Conservation (phyloP, 306 rosid genomes). For the Purshia tridentata region DNA sequence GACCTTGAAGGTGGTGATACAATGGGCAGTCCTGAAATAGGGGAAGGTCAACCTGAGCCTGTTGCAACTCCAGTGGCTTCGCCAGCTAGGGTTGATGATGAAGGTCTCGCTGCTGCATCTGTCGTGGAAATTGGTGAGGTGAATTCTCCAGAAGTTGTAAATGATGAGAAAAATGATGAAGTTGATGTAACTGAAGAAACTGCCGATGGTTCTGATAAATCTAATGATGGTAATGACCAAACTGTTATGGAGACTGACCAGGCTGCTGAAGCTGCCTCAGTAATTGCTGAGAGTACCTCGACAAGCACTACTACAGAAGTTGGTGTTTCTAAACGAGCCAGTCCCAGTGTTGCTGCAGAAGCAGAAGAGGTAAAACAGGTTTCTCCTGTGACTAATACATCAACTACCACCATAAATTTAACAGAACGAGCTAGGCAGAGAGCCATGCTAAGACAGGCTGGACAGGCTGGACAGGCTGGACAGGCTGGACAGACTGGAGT, state of each 20-base stretch:
- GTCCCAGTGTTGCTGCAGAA: slow-evolving; percentile 40
- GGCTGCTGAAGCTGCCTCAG: slow-evolving; percentile 44
- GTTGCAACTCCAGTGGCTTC: slow-evolving; percentile 62
- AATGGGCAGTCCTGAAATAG: slow-evolving; percentile 46
- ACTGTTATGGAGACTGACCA: slow-evolving; percentile 51
- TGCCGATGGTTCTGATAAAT: slow-evolving; percentile 68
- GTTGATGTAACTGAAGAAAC: slow-evolving; percentile 67
- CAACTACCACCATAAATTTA: slow-evolving; percentile 68
- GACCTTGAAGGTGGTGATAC: slow-evolving; percentile 61
- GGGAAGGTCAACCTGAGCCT: slow-evolving; percentile 60
- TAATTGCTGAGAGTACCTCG: slow-evolving; percentile 32
- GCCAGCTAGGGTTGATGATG: slow-evolving; percentile 63
- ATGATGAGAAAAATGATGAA: slow-evolving; percentile 70
- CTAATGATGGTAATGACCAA: slow-evolving; percentile 53
- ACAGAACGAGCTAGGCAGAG: slow-evolving; percentile 62
- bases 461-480: neutral
- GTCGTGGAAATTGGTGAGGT: slow-evolving; percentile 55
- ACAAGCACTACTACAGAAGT: slow-evolving; percentile 40
- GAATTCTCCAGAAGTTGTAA: slow-evolving; percentile 52
- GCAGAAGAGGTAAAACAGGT: slow-evolving; percentile 47
- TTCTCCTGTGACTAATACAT: slow-evolving; percentile 41
- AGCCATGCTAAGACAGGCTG: slow-evolving; percentile 62
- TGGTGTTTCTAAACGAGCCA: slow-evolving; percentile 36
- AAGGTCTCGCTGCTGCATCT: slow-evolving; percentile 31
- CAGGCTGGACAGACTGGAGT: slow-evolving; percentile 44